Evolutionary conservation across 208 protist genomes (phyloP), one percentile per base, ranked within the genome.

Genomic region (Crithidia bombi): DNA sequence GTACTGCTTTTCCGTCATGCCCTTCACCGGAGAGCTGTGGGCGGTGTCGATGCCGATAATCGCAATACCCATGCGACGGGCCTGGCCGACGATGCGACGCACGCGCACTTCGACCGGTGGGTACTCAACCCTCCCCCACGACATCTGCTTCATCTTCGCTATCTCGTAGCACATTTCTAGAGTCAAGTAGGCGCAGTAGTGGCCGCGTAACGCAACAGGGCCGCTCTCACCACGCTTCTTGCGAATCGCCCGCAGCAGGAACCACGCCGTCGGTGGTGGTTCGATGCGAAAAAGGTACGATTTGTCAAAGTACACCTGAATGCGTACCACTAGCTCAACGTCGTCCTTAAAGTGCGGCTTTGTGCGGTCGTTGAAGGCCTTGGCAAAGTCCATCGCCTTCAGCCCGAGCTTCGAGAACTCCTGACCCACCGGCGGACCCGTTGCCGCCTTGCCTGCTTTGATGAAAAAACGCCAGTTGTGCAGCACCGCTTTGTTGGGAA

Each of bases 391-490:
- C 88, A 96, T 96, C 52, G 87, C 78, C 73, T 96, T 96, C 32
- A 95, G 79, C 0, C 92, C 92, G 33, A 95, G 65, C 74, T 94
- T 94, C 33, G 90, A 91, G 69, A 96, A 95, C 71, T 94, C 86
- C 66, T 94, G 92, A n/a, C 92, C 92, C 9, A 97, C 86, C 51
- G 92, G 92, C 15, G 92, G 92, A 9, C 90, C 92, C 23, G 92
- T 95, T 26, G 85, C 84, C 21, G 92, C 92, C 75, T 95, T 94
- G 68, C 92, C 92, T 15, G 92, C 86, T 50, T 86, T 88, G 41
- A 97, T 87, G 56, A 94, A 94, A 71, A 95, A 94, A n/a, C 92
- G 83, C 85, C 85, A 97, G 83, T 97, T 97, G 73, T 92, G 87
- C 65, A 97, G 64, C 49, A 94, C 90, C 30, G 69, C 36, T 72